Base-by-base conservation (phyloP, 257 asterid genomes). In the Capsicum baccatum region DNA sequence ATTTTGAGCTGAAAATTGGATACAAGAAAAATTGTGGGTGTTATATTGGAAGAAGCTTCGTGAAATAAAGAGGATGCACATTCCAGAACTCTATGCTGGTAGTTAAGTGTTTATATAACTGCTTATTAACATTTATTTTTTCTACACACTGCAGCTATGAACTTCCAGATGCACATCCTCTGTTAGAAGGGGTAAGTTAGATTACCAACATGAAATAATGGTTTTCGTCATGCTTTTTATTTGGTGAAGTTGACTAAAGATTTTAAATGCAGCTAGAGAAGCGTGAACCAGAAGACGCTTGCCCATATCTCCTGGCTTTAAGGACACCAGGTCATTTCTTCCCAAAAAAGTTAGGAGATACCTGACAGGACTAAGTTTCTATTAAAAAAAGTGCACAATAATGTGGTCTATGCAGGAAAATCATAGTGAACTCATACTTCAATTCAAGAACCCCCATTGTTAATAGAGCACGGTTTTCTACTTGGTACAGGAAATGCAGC, bases 241-340 rank as follows among this genome's bases (percentile, higher is more conserved):
- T 60, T 62, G 82, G 21, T 12, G 6, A 35, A 59, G 11, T 37
- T 79, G 70, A 83, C 60, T 26, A 12, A 37, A 83, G 47, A 35
- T 16, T 44, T 6, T 79, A 47, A 50, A 17, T 84, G 86, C 86
- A 87, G 90, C 85, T 85, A 79, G 88, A 87, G 68, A 50, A 55
- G 44, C 84, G 81, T 84, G 88, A 82, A 47, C 81, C 67, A 0
- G 57, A 70, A 35, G 90, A 89, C 69, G 58, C 78, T 0, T 82
- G 88, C 54, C 90, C 85, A 3, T 87, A 87, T 67, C 81, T 89
- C 19, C 86, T 87, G 50, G 89, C 88, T 44, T 50, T 87, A 3
- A 85, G 87, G 90, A 69, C 86, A 7, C 82, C 82, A 83, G 91
- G 91, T 86, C 58, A 52, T 37, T 13, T 5, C 64, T 21, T 54